These are phyloP conservation scores for Gnaphalium uliginosum DNA, from an alignment of 129 eudicot genomes.

Conservation along the genomic window DNA sequence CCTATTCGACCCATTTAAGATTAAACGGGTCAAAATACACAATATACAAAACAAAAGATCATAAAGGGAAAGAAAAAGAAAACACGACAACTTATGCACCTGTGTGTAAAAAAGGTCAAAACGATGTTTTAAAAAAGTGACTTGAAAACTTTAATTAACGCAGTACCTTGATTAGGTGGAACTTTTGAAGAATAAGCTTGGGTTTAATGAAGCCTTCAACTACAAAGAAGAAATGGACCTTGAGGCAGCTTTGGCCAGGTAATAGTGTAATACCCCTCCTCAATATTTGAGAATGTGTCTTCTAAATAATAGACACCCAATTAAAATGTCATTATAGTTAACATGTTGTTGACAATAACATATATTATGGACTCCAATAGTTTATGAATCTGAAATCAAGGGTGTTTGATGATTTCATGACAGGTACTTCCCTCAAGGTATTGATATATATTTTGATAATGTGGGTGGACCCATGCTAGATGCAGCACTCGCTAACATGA, in stretches of 20 bases:
- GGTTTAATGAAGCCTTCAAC: constrained; percentile 84
- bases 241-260: constrained; percentile 79
- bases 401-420: constrained; percentile 20
- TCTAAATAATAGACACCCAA: no score
- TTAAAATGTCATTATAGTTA: neutral
- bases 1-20: no score
- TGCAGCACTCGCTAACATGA: constrained; percentile 85
- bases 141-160: neutral
- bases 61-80: neutral
- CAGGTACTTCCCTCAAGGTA: constrained; percentile 84
- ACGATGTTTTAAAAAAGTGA: neutral
- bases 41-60: no score
- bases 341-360: neutral
- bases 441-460: constrained; percentile 86
- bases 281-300: no score
- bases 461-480: constrained; percentile 93
- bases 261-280: neutral
- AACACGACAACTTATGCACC: neutral
- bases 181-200: constrained; percentile 68
- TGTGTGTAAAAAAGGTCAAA: neutral
- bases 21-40: no score
- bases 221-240: constrained; percentile 80
- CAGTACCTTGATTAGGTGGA: constrained; percentile 54
- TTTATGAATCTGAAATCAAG: constrained; percentile 1
- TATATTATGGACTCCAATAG: no score